Evolutionary conservation across 257 asterid genomes (phyloP), one percentile per base, ranked within the genome.

Genomic region (Misopates orontium): DNA sequence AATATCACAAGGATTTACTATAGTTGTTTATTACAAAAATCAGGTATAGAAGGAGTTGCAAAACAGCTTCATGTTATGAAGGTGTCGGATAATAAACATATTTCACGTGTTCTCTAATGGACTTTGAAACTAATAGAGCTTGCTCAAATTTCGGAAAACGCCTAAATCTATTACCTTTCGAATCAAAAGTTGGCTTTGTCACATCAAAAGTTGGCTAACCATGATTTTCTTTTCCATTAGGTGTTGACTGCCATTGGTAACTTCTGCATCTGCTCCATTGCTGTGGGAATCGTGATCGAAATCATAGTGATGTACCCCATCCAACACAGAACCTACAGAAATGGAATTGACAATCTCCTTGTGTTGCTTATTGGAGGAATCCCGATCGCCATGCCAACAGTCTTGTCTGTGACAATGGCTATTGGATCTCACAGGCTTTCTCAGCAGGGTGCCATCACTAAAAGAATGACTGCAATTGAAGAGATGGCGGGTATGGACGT

Each of bases 401-500:
- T 82, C 45, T 17, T 82, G 68, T 82, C 87, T 0, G 87, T 82
- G 56, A 82, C 87, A 16, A 82, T 83, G 88, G 88, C 88, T 21
- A 83, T 83, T 10, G 88, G 88, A 21, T 79, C 88, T 40, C 88
- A 83, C 74, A 66, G 85, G 15, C 68, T 83, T 0, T 80, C 88
- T 0, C 77, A 83, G 19, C 88, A 83, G 52, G 88, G 88, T 0
- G 88, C 88, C 71, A 83, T 83, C 77, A 83, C 88, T 0, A 83
- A 83, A 70, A 79, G 88, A 64, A 83, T 83, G 88, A 83, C 85
- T 2, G 88, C 88, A 41, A 83, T 83, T 16, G 87, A 82, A 72
- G 87, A 82, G 44, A 82, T 82, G 87, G 87, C 87, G 0, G 87
- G 87, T 44, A 79, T 83, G 88, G 88, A 83, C 15, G 82, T 83